Evolutionary conservation across 768 basidiomycete species (phyloP).

Genomic region (Dioszegia hungarica): DNA sequence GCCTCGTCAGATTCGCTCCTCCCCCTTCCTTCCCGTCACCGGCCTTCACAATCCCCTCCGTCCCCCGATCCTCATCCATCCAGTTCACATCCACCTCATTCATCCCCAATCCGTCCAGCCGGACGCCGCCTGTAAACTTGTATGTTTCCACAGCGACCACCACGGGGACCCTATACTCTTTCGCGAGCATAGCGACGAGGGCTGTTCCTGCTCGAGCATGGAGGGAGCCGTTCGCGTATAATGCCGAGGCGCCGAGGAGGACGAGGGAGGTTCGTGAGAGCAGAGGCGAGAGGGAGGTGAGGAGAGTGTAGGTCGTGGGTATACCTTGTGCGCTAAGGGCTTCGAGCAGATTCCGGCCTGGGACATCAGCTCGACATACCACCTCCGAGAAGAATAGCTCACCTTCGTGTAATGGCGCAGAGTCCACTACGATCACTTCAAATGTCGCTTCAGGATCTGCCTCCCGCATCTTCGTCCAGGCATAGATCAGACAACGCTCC

Average conservation of each 20-base stretch:
- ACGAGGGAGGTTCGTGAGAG: constrained; percentile 78
- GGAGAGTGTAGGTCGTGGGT: constrained; percentile 84
- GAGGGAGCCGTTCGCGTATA: constrained; percentile 90
- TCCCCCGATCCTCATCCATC: constrained; percentile 7
- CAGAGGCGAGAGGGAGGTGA: constrained; percentile 59
- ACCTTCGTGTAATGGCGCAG: constrained; percentile 91
- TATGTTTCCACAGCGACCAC: constrained; percentile 98
- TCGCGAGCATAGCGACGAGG: constrained; percentile 92
- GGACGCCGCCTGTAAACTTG: constrained; percentile 90
- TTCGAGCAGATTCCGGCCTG: constrained; percentile 73
- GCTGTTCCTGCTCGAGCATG: constrained; percentile 93
- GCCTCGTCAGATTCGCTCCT: neutral
- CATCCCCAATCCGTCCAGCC: constrained; percentile 88
- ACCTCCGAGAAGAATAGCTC: constrained; percentile 6
- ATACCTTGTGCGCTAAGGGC: constrained; percentile 66
- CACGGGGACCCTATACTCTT: constrained; percentile 80
- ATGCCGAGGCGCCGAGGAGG: constrained; percentile 85
- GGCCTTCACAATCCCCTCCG: neutral
- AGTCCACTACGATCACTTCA: constrained; percentile 88
- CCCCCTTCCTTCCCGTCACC: neutral
- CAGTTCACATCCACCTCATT: constrained; percentile 67
- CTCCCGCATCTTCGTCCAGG: constrained; percentile 50
- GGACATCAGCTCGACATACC: neutral
- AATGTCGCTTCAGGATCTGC: constrained; percentile 63
- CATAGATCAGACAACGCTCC: constrained; percentile 76